Percentiles rank a stretch among this genome's conserved stretches.
These are phyloP conservation scores for Fusarium pseudoanthophilum DNA, from an alignment of 2,329 filamentous ascomycete genomes.

Conservation along the genomic window DNA sequence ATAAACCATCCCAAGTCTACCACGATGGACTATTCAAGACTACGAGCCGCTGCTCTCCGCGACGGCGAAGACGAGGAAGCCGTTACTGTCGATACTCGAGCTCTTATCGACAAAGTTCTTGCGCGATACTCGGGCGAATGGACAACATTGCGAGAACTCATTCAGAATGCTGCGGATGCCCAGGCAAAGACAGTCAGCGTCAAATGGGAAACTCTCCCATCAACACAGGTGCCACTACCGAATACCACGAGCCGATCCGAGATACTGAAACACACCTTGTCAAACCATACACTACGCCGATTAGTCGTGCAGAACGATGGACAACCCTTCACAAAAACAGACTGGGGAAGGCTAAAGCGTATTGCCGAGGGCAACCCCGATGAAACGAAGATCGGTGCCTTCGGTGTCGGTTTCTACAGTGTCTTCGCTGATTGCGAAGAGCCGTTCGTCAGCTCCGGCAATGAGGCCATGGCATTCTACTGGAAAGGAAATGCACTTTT, in stretches of 20 bases:
- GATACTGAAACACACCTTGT: constrained; percentile 82
- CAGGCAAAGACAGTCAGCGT: constrained; percentile 90
- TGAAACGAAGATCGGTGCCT: constrained; percentile 98
- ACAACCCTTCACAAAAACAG: constrained; percentile 84
- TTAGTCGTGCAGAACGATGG: constrained; percentile 96
- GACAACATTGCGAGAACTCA: constrained; percentile 88
- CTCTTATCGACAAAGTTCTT: constrained; percentile 96
- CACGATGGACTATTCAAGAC: constrained; percentile 76
- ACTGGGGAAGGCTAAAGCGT: constrained; percentile 92
- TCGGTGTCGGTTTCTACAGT: constrained; percentile 98
- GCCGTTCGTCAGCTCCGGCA: constrained; percentile 93
- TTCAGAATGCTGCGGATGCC: constrained; percentile 98
- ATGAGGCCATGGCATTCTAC: constrained; percentile 96
- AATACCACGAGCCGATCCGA: constrained; percentile 73
- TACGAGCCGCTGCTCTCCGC: constrained; percentile 87
- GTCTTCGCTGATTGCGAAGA: constrained; percentile 99
- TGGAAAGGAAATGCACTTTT: constrained; percentile 99
- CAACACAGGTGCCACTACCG: constrained; percentile 78
- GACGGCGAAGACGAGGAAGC: constrained; percentile 93
- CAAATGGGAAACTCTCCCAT: constrained; percentile 91
- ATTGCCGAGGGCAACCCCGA: constrained; percentile 99
- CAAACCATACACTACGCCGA: constrained; percentile 85
- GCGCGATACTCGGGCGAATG: constrained; percentile 97
- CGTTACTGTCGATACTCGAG: constrained; percentile 96
- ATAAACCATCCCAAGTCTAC: constrained; percentile 17